Evolutionary conservation across 352 stramenopile species (phyloP).

Genomic region (Pythium periplocum): DNA sequence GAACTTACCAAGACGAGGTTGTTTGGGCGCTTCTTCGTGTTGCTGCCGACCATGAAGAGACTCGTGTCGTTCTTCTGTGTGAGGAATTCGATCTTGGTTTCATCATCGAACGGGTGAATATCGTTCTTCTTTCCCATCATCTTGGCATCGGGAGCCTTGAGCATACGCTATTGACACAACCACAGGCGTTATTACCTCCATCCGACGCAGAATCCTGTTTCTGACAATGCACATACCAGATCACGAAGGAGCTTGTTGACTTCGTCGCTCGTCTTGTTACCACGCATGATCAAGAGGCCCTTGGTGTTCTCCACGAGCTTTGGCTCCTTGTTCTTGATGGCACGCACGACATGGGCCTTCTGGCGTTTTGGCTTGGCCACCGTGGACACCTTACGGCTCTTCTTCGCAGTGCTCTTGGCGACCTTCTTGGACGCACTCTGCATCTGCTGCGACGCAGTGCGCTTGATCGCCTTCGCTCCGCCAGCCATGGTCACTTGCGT

Average conservation of each 20-base stretch:
- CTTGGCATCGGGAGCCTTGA: constrained; percentile 85
- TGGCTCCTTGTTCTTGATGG: constrained; percentile 86
- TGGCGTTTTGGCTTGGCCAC: constrained; percentile 73
- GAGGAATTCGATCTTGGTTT: constrained; percentile 92
- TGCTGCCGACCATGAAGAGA: constrained; percentile 94
- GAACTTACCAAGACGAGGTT: constrained; percentile 91
- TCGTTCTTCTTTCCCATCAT: constrained; percentile 93
- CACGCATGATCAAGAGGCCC: constrained; percentile 82
- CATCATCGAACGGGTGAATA: constrained; percentile 92
- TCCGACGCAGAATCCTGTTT: constrained; percentile 5
- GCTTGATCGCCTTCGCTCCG: constrained; percentile 62
- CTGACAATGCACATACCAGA: constrained; percentile 33
- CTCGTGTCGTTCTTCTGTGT: constrained; percentile 97
- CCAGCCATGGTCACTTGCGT: constrained; percentile 38
- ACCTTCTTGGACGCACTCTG: constrained; percentile 64
- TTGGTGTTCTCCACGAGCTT: constrained; percentile 92
- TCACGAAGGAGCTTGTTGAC: constrained; percentile 80
- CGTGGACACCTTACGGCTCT: constrained; percentile 65
- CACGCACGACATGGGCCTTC: constrained; percentile 76
- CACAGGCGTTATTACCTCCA: constrained; percentile 1
- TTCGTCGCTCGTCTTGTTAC: constrained; percentile 86
- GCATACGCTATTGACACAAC: constrained; percentile 44
- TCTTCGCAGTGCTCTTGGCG: constrained; percentile 56
- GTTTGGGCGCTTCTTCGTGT: constrained; percentile 99
- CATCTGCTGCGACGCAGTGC: constrained; percentile 62